Percentiles rank a stretch among this genome's conserved stretches.
phyloP scores from a whole-genome alignment of 2,329 filamentous ascomycete species.

The Xylariaceae sp. region DNA sequence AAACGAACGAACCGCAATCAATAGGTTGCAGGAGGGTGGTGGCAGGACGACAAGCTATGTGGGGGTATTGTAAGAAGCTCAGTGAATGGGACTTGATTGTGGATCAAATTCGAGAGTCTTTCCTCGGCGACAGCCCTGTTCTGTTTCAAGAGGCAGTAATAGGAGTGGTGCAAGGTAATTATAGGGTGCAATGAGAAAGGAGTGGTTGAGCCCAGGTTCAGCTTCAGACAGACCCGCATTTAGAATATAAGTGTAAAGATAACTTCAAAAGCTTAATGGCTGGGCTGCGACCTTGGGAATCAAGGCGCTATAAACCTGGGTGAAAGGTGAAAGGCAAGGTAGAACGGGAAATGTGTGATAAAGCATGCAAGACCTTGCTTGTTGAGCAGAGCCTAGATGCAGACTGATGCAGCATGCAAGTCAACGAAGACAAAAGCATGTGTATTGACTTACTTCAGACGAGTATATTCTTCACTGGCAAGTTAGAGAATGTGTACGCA shows the following conservation, averaged over 20 bases:
- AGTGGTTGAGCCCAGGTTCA: not conserved
- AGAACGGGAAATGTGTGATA: not conserved
- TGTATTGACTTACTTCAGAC: slow-evolving; percentile 19
- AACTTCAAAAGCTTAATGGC: not conserved
- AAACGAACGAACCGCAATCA: not conserved
- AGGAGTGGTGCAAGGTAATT: not conserved
- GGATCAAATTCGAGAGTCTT: not conserved
- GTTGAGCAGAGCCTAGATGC: not conserved
- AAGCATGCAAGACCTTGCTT: not conserved
- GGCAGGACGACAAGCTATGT: not conserved
- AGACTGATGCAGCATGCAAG: not conserved
- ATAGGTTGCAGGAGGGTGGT: not conserved
- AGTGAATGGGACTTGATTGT: not conserved
- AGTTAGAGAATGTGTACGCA: not conserved
- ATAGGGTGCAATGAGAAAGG: not conserved
- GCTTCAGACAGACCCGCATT: not conserved
- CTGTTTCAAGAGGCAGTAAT: not conserved
- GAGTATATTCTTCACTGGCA: too few relatives aligned
- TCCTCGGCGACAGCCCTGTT: not conserved
- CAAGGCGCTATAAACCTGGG: not conserved
- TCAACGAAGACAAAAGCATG: not conserved
- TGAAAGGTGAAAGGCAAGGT: not conserved
- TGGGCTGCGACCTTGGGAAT: not conserved
- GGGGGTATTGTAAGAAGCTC: not conserved
- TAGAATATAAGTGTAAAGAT: not conserved